Base-by-base conservation (phyloP, 176 grass and related monocot species). In the Cymbopogon citratus region DNA sequence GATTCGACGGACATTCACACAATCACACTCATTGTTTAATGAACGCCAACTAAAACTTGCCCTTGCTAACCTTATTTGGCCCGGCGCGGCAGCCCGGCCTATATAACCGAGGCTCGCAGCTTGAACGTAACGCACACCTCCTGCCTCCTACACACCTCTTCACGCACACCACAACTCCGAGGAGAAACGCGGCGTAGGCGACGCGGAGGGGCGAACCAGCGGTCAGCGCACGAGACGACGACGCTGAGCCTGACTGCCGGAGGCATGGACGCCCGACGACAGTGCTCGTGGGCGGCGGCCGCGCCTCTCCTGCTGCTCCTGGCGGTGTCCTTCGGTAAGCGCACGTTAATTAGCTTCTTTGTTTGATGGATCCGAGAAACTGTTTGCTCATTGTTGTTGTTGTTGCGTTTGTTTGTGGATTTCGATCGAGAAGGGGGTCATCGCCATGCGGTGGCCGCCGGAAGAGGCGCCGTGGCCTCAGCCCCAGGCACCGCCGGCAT, bases 291-390 rank as follows among this genome's bases (percentile, higher is more conserved):
- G 59, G 9, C 62, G 13, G 75, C 39, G 5, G 70, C 54, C 16
- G 19, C 19, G 28, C 39, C 36, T 19, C 19, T 59, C n/a, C 52
- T 89, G 18, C 56, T 81, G 1, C 76, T 89, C 4, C 66, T 82
- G 19, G 54, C 3, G 21, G 3, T 54, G 3, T 77, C 56, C 44
- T 57, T 59, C 21, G 75, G 87, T 89, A 18, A 6, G 75, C 44
- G 9, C 15, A 31, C 41, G 11, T 14, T 36, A 28, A 1, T 56
- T n/a, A 4, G n/a, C 26, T 60, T 27, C 7, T 44, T 34, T 57
- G 9, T 27, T 9, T 24, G 24, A 7, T 25, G 0, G 9, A 25
- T 25, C 9, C 57, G n/a, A 1, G 19, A 9, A 14, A 14, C 0
- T 59, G 24, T 19, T 69, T 61, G 1, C 12, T 49, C 3, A 9